These are phyloP conservation scores for Nakazawaea peltata DNA, from an alignment of 805 yeast species.

Conservation along the genomic window DNA sequence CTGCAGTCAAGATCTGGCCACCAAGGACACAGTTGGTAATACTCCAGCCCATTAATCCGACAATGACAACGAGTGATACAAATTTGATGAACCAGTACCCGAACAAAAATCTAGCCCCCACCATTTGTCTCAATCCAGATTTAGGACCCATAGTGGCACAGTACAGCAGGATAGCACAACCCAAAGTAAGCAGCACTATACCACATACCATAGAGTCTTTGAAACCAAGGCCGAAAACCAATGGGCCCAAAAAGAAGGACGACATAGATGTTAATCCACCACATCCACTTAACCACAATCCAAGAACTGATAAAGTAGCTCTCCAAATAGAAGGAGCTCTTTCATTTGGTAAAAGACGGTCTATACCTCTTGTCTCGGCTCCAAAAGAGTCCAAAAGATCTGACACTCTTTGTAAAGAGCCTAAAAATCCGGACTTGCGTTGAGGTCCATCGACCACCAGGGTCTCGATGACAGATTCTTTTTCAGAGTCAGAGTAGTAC, in stretches of 20 bases:
- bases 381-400: conserved; percentile 41
- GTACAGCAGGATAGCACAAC: conserved; percentile 74
- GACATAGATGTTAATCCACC: conserved; percentile 91
- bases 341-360: conserved; percentile 61
- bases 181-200: conserved; percentile 52
- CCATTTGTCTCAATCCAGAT: conserved; percentile 87
- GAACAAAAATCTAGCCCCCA: conserved; percentile 67
- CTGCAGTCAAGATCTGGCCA: conserved; percentile 68
- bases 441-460: too few species aligned
- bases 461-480: too few species aligned
- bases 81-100: conserved; percentile 83
- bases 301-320: conserved; percentile 38
- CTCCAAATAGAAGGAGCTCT: conserved; percentile 14
- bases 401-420: conserved; percentile 16
- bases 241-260: conserved; percentile 68
- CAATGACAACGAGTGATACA: conserved; percentile 60
- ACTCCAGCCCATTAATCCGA: conserved; percentile 91
- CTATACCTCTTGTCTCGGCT: conserved; percentile 76
- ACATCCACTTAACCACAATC: conserved; percentile 80
- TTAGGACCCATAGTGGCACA: conserved; percentile 86
- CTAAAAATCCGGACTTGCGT: too few species aligned
- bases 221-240: conserved; percentile 62
- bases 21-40: conserved; percentile 85
- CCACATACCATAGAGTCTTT: conserved; percentile 58
- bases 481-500: too few species aligned